Evolutionary conservation across 148 eudicot species (phyloP).

Genomic region (Salicornia ramosissima): DNA sequence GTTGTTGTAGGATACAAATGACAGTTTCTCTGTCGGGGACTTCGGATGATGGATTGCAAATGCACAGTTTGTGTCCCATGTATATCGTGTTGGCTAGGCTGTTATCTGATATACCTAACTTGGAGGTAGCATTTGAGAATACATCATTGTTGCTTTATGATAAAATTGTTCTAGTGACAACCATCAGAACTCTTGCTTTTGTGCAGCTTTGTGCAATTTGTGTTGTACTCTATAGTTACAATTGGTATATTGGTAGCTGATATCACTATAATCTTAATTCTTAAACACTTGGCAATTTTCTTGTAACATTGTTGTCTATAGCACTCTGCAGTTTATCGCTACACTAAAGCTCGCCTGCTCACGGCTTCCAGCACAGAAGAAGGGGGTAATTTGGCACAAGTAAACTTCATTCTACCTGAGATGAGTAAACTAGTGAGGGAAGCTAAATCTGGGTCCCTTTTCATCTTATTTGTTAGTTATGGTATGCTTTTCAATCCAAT

Average conservation of each 20-base stretch:
- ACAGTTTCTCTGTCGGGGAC: slow-evolving; percentile 56
- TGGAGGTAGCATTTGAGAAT: slow-evolving; percentile 49
- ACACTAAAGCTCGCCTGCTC: slow-evolving; percentile 50
- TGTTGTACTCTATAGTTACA: slow-evolving; percentile 1
- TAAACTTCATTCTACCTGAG: slow-evolving; percentile 78
- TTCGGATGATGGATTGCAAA: slow-evolving; percentile 43
- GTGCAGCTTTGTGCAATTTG: background rate
- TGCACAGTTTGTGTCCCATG: slow-evolving; percentile 58
- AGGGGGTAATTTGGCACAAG: slow-evolving; percentile 39
- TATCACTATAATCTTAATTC: background rate
- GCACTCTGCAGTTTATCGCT: slow-evolving; percentile 75
- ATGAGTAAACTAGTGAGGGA: slow-evolving; percentile 67
- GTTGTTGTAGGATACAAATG: slow-evolving; percentile 80
- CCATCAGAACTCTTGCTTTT: slow-evolving; percentile 5
- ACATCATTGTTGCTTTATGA: slow-evolving; percentile 4
- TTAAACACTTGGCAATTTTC: slow-evolving; percentile 19
- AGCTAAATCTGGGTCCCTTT: slow-evolving; percentile 58
- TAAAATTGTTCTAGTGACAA: background rate
- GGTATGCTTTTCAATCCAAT: slow-evolving; percentile 41
- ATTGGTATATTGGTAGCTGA: slow-evolving; percentile 6
- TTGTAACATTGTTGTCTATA: slow-evolving; percentile 49
- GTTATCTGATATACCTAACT: slow-evolving; percentile 36
- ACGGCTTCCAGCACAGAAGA: slow-evolving; percentile 43
- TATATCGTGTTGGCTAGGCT: slow-evolving; percentile 69
- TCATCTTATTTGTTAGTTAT: slow-evolving; percentile 68